Percentiles rank a stretch among this genome's conserved stretches.
These are phyloP conservation scores for Acer negundo DNA, from an alignment of 345 rosid genomes.

Conservation along the genomic window DNA sequence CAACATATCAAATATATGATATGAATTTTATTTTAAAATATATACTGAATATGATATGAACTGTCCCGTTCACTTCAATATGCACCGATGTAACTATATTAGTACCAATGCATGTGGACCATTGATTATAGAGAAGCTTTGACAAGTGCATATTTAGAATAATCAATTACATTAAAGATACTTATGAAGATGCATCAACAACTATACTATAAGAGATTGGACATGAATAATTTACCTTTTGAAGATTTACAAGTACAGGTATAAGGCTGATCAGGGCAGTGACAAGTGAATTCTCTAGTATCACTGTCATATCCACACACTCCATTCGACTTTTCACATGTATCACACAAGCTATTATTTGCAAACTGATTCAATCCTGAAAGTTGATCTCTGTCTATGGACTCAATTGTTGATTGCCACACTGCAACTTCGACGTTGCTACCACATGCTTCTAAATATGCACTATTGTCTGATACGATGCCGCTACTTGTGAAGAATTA, in stretches of 20 bases:
- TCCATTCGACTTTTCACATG: slow-evolving; percentile 12
- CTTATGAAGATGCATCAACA: too few species aligned
- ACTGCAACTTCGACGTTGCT: not conserved
- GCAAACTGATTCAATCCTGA: not conserved
- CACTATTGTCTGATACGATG: not conserved
- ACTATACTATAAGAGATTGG: too few species aligned
- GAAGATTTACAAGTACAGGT: not conserved
- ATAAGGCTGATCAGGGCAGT: slow-evolving; percentile 9
- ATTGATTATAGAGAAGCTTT: too few species aligned
- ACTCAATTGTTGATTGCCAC: not conserved
- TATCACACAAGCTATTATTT: not conserved
- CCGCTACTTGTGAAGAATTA: not conserved
- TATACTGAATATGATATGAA: too few species aligned
- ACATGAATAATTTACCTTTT: not conserved
- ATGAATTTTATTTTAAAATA: too few species aligned
- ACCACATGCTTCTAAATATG: not conserved
- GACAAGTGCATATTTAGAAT: too few species aligned
- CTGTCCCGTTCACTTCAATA: too few species aligned
- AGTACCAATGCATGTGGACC: too few species aligned
- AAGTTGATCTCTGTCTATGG: not conserved
- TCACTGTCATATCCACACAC: slow-evolving; percentile 16
- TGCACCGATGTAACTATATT: too few species aligned
- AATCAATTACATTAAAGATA: too few species aligned
- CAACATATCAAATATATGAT: too few species aligned
- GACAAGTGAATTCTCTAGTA: slow-evolving; percentile 20